phyloP scores from a whole-genome alignment of 2,329 filamentous ascomycete genomes.

The Dactylellina haptotyla region DNA sequence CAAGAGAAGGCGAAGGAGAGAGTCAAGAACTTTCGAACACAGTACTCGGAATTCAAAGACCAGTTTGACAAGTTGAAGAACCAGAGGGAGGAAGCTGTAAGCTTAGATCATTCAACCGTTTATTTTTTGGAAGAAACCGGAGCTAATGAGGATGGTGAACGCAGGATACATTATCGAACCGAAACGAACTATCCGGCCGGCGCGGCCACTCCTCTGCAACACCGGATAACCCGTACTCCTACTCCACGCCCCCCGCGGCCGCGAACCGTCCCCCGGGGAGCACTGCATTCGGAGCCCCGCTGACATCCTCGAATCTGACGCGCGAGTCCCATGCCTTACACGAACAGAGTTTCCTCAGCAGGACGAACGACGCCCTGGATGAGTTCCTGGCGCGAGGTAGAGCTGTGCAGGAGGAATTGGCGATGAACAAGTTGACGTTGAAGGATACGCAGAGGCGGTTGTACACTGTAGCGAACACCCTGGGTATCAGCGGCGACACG shows the following conservation, averaged over 20 bases:
- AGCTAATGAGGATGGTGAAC: conserved; percentile 60
- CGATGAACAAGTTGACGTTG: conserved; percentile 89
- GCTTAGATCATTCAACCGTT: conserved; percentile 50
- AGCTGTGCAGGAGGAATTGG: conserved; percentile 86
- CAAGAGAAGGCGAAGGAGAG: conserved; percentile 89
- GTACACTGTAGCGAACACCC: conserved; percentile 91
- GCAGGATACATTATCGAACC: conserved; percentile 68
- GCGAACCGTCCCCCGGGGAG: conserved; percentile 64
- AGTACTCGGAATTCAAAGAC: conserved; percentile 80
- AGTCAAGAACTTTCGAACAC: conserved; percentile 82
- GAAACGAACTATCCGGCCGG: conserved; percentile 84
- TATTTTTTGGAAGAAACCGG: neutral
- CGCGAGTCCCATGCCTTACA: conserved; percentile 74
- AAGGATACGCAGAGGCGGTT: conserved; percentile 92
- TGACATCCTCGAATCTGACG: conserved; percentile 57
- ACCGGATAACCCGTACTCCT: conserved; percentile 92
- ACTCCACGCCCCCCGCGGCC: conserved; percentile 64
- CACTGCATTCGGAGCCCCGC: conserved; percentile 62
- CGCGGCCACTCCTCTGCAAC: conserved; percentile 74
- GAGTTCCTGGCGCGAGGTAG: conserved; percentile 93
- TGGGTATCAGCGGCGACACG: conserved; percentile 93
- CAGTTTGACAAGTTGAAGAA: conserved; percentile 81
- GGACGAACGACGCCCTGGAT: conserved; percentile 85
- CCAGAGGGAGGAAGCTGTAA: conserved; percentile 77
- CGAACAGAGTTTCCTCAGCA: conserved; percentile 86